phyloP scores from a whole-genome alignment of 371 early-diverging fungal genomes.

The Cokeromyces recurvatus region DNA sequence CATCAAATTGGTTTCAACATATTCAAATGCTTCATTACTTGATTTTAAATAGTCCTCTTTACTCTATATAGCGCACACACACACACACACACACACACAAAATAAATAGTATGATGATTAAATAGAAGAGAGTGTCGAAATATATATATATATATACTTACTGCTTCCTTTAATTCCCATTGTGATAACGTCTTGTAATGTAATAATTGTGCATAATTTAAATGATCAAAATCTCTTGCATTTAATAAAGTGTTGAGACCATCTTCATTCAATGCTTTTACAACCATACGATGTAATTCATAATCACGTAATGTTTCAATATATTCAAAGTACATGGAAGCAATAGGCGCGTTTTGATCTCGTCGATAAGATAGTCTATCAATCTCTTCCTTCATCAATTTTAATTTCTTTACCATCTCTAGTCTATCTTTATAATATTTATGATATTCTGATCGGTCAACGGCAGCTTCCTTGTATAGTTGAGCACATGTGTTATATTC shows the following conservation, averaged over 20 bases:
- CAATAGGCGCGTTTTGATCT: constrained; percentile 1
- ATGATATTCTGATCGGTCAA: not conserved
- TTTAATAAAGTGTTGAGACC: not conserved
- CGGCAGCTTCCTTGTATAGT: not conserved
- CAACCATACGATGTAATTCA: not conserved
- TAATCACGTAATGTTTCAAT: not conserved
- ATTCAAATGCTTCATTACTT: constrained; percentile 6
- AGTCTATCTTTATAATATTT: not conserved
- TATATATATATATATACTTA: not conserved
- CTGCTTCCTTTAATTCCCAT: constrained; percentile 10
- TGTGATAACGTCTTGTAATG: not conserved
- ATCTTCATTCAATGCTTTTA: not conserved
- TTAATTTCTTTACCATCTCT: not conserved
- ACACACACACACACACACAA: too few species aligned
- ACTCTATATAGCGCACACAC: not conserved
- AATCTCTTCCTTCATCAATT: not conserved
- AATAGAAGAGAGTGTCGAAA: too few species aligned
- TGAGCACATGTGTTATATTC: constrained; percentile 4
- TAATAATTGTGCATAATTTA: constrained; percentile 1
- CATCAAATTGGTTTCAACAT: not conserved
- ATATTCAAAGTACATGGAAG: not conserved
- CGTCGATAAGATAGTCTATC: not conserved
- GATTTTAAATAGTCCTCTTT: constrained; percentile 3
- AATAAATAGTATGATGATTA: too few species aligned
- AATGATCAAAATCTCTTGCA: constrained; percentile 1